Conservation (phyloP, 495 filamentous ascomycete species). For the Oleoguttula mirabilis region DNA sequence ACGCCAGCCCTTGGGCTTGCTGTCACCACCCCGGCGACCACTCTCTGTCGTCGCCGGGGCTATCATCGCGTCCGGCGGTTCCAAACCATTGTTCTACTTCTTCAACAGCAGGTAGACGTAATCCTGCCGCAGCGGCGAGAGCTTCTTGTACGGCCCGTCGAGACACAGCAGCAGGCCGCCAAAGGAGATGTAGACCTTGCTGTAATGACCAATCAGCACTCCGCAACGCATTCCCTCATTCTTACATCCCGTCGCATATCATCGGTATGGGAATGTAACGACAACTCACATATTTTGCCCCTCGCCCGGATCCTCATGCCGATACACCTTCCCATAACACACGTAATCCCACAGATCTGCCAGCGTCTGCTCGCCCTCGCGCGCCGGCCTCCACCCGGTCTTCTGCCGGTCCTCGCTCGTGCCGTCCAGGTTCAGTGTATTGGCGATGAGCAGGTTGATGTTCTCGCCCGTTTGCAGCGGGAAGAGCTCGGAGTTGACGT, state of each 20-base stretch:
- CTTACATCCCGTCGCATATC: background rate
- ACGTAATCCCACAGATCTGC: constrained; percentile 96
- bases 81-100: constrained; percentile 61
- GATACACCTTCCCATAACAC: constrained; percentile 94
- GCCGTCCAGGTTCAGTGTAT: constrained; percentile 76
- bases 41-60: too few species aligned
- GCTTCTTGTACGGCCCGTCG: constrained; percentile 89
- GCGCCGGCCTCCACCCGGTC: constrained; percentile 50
- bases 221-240: constrained; percentile 14
- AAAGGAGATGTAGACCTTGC: constrained; percentile 86
- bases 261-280: background rate
- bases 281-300: constrained; percentile 68
- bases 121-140: constrained; percentile 79
- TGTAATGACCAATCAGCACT: too few species aligned
- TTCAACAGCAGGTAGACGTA: constrained; percentile 87
- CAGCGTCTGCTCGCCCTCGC: constrained; percentile 66
- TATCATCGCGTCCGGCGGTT: too few species aligned
- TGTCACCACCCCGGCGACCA: too few species aligned
- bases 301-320: constrained; percentile 77
- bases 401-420: constrained; percentile 45
- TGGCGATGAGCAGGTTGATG: constrained; percentile 66
- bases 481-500: constrained; percentile 91
- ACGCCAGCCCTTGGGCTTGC: too few species aligned
- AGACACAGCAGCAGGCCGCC: constrained; percentile 81
- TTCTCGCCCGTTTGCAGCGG: constrained; percentile 59